Percentiles rank a stretch among this genome's conserved stretches.
phyloP scores from a whole-genome alignment of 148 eudicot species.

The Drosera capensis region DNA sequence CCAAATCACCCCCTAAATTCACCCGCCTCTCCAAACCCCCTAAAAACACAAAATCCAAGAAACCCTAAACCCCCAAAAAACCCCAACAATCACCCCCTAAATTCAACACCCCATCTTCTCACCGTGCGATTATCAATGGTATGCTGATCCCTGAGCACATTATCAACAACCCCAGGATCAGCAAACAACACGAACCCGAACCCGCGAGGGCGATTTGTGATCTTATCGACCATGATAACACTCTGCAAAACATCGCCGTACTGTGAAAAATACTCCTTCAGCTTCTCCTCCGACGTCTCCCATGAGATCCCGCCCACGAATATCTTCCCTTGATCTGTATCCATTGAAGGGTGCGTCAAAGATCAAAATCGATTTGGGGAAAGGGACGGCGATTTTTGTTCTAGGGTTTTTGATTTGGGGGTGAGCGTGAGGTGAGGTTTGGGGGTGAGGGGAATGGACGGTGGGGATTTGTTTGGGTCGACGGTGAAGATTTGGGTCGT shows the following conservation, averaged over 20 bases:
- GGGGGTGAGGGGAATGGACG: too few relatives aligned
- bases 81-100: too few relatives aligned
- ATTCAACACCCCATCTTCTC: slow-evolving; percentile 1
- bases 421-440: too few relatives aligned
- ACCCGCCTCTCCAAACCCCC: not conserved
- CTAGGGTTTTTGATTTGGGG: too few relatives aligned
- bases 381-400: too few relatives aligned
- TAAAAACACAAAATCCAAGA: not conserved
- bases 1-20: too few relatives aligned
- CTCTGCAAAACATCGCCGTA: slow-evolving; percentile 64
- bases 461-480: too few relatives aligned
- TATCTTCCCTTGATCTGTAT: slow-evolving; percentile 80
- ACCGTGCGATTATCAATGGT: slow-evolving; percentile 77
- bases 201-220: slow-evolving; percentile 62
- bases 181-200: slow-evolving; percentile 77
- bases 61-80: not conserved
- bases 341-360: too few relatives aligned
- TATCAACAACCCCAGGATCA: slow-evolving; percentile 65
- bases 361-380: too few relatives aligned
- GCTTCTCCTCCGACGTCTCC: slow-evolving; percentile 72
- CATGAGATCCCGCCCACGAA: slow-evolving; percentile 91
- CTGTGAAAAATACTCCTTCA: slow-evolving; percentile 49
- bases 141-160: slow-evolving; percentile 67
- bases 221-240: slow-evolving; percentile 68
- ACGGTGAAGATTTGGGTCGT: too few relatives aligned